These are phyloP conservation scores for Wickerhamomyces rabaulensis DNA, from an alignment of 805 yeast species.

Conservation along the genomic window DNA sequence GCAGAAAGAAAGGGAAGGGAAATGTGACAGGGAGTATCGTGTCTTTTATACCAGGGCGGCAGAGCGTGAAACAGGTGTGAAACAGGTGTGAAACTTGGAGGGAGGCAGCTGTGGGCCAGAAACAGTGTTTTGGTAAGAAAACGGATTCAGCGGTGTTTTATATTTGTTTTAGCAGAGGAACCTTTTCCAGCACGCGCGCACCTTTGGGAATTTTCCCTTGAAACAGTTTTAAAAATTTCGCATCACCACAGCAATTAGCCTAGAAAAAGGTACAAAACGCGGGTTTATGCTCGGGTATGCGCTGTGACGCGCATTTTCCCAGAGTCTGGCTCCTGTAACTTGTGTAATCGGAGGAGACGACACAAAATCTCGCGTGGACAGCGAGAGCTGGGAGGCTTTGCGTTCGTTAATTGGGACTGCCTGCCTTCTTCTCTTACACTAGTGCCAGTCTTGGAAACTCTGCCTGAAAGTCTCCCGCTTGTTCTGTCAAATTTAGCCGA, in stretches of 20 bases:
- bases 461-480: too few species aligned
- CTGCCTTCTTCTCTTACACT: too few species aligned
- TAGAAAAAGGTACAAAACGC: neutral
- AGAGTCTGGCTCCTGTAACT: neutral
- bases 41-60: too few species aligned
- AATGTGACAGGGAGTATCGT: neutral
- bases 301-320: neutral
- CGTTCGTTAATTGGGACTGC: too few species aligned
- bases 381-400: too few species aligned
- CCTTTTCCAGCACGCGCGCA: neutral
- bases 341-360: too few species aligned
- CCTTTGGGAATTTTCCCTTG: neutral
- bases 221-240: neutral
- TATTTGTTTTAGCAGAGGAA: neutral
- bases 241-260: neutral
- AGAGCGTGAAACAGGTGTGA: neutral
- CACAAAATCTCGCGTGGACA: too few species aligned
- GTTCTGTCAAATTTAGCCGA: too few species aligned
- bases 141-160: neutral
- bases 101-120: neutral
- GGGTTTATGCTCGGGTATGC: neutral
- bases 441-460: too few species aligned
- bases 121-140: neutral
- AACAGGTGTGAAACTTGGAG: neutral
- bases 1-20: too few species aligned